These are phyloP conservation scores for Saccharomycopsis oosterbeekiorum DNA, from an alignment of 805 yeast genomes.

Conservation along the genomic window DNA sequence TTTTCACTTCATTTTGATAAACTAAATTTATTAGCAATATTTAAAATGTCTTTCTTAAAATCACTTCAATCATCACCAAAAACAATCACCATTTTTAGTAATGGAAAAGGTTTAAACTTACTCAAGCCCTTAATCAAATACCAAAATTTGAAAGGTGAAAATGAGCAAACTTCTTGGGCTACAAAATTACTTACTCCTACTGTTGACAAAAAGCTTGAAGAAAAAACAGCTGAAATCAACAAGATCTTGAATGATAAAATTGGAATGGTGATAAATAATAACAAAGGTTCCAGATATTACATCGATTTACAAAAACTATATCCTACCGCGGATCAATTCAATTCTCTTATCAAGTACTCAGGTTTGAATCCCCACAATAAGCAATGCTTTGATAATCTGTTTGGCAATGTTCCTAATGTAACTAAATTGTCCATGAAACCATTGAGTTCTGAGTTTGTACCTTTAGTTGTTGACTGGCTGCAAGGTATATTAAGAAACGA, in stretches of 20 bases:
- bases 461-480: conserved; percentile 18
- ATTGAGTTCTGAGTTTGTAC: neutral
- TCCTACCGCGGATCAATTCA: conserved; percentile 16
- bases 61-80: conserved; percentile 28
- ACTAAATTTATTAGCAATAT: neutral
- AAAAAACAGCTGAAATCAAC: conserved; percentile 11
- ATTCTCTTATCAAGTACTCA: conserved; percentile 8
- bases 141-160: conserved; percentile 3
- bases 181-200: conserved; percentile 5
- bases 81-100: conserved; percentile 28
- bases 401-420: neutral
- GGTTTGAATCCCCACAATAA: conserved; percentile 5
- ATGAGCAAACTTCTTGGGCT: conserved; percentile 9
- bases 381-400: neutral
- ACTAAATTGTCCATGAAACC: neutral
- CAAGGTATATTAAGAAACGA: conserved; percentile 8
- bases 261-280: conserved; percentile 12
- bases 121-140: conserved; percentile 12
- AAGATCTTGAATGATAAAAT: conserved; percentile 9
- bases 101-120: conserved; percentile 2
- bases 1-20: neutral
- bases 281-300: conserved; percentile 14
- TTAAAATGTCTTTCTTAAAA: conserved; percentile 29
- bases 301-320: conserved; percentile 16
- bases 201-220: neutral